Evolutionary conservation across 2,329 filamentous ascomycete genomes (phyloP).

Genomic region (Fusarium praegraminearum): DNA sequence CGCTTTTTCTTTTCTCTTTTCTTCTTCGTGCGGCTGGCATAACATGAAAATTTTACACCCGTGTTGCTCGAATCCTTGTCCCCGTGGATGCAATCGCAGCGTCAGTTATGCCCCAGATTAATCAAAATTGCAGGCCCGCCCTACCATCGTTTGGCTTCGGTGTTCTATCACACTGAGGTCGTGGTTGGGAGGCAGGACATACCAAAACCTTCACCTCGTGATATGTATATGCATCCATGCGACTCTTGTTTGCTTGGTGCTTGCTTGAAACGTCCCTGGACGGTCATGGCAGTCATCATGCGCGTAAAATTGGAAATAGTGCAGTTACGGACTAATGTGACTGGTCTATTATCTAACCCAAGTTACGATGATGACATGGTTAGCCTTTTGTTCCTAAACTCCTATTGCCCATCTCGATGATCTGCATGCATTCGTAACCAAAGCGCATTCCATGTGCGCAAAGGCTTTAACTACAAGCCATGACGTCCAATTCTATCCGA

Average conservation of each 20-base stretch:
- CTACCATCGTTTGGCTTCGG: constrained; percentile 60
- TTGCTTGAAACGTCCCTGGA: background rate
- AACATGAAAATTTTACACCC: constrained; percentile 75
- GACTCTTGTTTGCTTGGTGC: background rate
- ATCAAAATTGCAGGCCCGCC: constrained; percentile 81
- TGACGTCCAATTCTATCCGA: background rate
- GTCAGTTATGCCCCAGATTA: constrained; percentile 84
- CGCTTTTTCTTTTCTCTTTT: constrained; percentile 63
- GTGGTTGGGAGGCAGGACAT: constrained; percentile 60
- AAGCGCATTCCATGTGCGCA: background rate
- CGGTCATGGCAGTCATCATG: background rate
- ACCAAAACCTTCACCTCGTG: constrained; percentile 29
- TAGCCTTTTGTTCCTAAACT: constrained; percentile 38
- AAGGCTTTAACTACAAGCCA: constrained; percentile 8
- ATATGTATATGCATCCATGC: background rate
- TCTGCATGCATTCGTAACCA: constrained; percentile 25
- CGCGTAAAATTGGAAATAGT: background rate
- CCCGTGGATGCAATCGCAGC: constrained; percentile 69
- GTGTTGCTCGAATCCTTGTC: constrained; percentile 79
- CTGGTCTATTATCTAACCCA: constrained; percentile 40
- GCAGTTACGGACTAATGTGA: constrained; percentile 3
- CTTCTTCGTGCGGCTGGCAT: constrained; percentile 85
- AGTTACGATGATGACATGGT: constrained; percentile 18
- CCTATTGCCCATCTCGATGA: constrained; percentile 28
- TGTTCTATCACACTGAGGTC: constrained; percentile 48